Conservation (phyloP, 768 basidiomycete species). For the Neoboletus brunneissimus region DNA sequence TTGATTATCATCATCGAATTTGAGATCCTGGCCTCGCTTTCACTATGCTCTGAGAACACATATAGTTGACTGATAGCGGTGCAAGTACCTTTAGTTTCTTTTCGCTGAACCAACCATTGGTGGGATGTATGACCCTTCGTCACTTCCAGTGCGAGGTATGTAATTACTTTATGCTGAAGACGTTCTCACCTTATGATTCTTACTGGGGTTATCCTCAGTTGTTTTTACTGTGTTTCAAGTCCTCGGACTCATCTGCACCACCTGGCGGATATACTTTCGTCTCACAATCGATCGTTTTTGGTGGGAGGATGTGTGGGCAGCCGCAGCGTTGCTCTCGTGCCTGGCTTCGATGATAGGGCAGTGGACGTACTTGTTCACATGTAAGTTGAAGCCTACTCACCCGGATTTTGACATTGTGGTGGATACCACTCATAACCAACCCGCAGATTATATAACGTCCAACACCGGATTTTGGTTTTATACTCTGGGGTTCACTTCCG, state of each 20-base stretch:
- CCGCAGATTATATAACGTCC: not conserved
- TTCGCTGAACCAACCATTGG: not conserved
- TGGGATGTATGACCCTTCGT: not conserved
- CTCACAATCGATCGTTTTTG: conserved; percentile 13
- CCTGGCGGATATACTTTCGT: conserved; percentile 14
- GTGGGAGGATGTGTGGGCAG: conserved; percentile 23
- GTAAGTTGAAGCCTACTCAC: not conserved
- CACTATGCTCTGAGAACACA: not conserved
- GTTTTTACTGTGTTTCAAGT: not conserved
- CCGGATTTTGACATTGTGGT: not conserved
- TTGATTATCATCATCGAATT: not conserved
- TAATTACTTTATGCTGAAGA: no score
- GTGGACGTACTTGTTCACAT: conserved; percentile 1
- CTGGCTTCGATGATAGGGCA: conserved; percentile 2
- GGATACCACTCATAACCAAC: not conserved
- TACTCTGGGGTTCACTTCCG: not conserved
- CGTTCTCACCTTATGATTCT: not conserved
- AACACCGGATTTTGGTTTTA: conserved; percentile 6
- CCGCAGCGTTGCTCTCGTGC: conserved; percentile 5
- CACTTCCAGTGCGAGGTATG: conserved; percentile 7
- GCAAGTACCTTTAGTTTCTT: not conserved
- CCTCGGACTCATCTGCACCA: conserved; percentile 8
- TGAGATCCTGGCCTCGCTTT: not conserved
- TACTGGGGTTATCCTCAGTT: not conserved
- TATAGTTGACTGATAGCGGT: not conserved